Evolutionary conservation across 805 yeast genomes (phyloP), one percentile per base, ranked within the genome.

Genomic region (Hanseniaspora osmophila): DNA sequence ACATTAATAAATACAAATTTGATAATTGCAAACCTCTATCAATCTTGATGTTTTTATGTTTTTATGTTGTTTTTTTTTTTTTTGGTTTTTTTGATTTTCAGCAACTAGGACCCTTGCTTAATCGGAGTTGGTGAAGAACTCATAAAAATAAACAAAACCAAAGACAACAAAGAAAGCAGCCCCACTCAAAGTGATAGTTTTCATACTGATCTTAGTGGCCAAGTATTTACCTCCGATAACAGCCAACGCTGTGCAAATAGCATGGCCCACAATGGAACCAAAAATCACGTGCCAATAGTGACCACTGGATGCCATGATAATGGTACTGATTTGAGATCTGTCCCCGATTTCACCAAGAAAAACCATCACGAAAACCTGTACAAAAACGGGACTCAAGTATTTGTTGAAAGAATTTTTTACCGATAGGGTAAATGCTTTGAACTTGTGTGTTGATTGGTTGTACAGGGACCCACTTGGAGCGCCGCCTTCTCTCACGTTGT

Each of bases 301-400:
- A 40, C 86, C 79, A 37, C 96, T 96, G 1, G 98, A 95, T 44
- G 97, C 96, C 94, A 92, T 83, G 37, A 97, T 97, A 56, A 92
- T 87, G 32, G 96, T 92, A 40, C 96, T 95, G 46, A 92, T 86
- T 67, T 92, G 99, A 11, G 96, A 87, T 57, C 98, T 78, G 64
- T 92, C 99, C 44, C 99, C 99, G 94, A 97, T 87, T 67, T 92
- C 99, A 49, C 96, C 98, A 43, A 92, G 67, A 62, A 92, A 92
- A 4, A 95, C 85, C 97, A 92, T 90, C 45, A 78, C 77, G 59
- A 92, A 92, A 4, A 90, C 90, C 68, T 90, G 96, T 52, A 87
- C 80, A 88, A 95, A 92, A 10, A 79, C 66, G 3, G 98, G 97
- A 2, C 95, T 82, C 46, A 90, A 67, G 4, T 86, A 64, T 47